Evolutionary conservation across 768 basidiomycete genomes (phyloP), one percentile per base, ranked within the genome.

Genomic region (Suillus subaureus): DNA sequence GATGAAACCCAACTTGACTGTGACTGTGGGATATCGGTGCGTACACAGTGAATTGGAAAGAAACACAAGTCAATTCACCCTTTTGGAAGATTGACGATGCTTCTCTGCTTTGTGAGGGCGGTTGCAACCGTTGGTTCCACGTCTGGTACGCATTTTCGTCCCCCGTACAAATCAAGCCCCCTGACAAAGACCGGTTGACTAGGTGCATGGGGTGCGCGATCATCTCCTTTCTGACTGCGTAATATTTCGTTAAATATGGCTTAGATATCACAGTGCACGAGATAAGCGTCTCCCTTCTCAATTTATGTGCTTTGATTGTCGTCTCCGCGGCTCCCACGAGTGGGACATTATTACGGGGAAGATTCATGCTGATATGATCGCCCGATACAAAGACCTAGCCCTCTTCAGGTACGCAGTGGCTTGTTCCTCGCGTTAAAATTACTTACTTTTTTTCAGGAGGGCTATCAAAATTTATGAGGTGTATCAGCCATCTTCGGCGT

Each of bases 221-320:
- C 3, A 7, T 28, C 3, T 42, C 18, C 40, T 42, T 60, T 42
- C 18, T 26, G 3, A 23, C 13, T 42, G 6, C 58, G 15, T 60
- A 40, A 28, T 57, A 37, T 42, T 31, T 43, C 40, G 12, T 37
- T 60, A 5, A 60, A 35, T 26, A 4, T 18, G 18, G 23, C 49
- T 7, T 65, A 91, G 90, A 35, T 94, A 85, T 74, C 90, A 93
- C 70, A 84, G 85, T 6, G 75, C 74, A 4, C 72, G 81, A 28
- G 92, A 92, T 68, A 67, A 72, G 31, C 84, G 87, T 15, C 78
- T 93, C 51, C 91, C 90, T 2, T 63, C 73, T 0, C 79, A 81
- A 64, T 93, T 92, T 67, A 71, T 83, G 35, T 94, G 92, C 77
- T 90, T 93, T 75, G 88, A 91, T 69, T 94, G 93, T 74, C 88